Evolutionary conservation across 73 alveolate species (phyloP).

Genomic region (Blepharisma japonicum): DNA sequence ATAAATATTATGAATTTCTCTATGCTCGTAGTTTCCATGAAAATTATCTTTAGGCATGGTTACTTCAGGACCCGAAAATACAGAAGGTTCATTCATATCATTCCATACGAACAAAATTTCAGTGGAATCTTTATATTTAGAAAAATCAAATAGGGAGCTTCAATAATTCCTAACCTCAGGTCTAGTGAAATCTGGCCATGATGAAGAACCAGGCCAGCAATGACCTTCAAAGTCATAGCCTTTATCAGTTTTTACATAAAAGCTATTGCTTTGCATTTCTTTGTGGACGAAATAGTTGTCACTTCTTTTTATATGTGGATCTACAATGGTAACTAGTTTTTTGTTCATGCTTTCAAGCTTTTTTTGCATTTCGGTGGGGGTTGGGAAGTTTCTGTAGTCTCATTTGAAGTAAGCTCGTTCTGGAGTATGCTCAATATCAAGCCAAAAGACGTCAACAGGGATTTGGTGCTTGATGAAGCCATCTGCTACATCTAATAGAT

Average conservation of each 20-base stretch:
- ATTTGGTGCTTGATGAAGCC: conserved; percentile 32
- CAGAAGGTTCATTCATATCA: conserved; percentile 97
- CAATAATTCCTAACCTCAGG: conserved; percentile 64
- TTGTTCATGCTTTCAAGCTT: conserved; percentile 56
- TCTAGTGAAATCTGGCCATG: conserved; percentile 77
- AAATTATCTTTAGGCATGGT: conserved; percentile 79
- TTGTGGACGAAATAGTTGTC: conserved; percentile 41
- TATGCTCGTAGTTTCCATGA: conserved; percentile 75
- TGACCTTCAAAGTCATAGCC: conserved; percentile 64
- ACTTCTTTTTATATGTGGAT: conserved; percentile 83
- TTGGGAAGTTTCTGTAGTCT: conserved; percentile 63
- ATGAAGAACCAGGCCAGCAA: conserved; percentile 91
- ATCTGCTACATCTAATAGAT: conserved; percentile 51
- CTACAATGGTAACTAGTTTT: conserved; percentile 73
- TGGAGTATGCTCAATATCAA: conserved; percentile 53
- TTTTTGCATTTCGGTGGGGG: conserved; percentile 59
- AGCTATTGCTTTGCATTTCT: not conserved
- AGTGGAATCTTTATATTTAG: conserved; percentile 54
- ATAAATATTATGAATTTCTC: conserved; percentile 85
- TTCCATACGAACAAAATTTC: conserved; percentile 58
- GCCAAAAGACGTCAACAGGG: conserved; percentile 66
- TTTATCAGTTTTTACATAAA: conserved; percentile 43
- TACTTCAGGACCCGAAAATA: conserved; percentile 68
- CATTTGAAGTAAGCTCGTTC: conserved; percentile 38
- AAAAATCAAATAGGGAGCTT: conserved; percentile 58